phyloP scores from a whole-genome alignment of 2,329 filamentous ascomycete genomes.

The Cercospora citrullina region DNA sequence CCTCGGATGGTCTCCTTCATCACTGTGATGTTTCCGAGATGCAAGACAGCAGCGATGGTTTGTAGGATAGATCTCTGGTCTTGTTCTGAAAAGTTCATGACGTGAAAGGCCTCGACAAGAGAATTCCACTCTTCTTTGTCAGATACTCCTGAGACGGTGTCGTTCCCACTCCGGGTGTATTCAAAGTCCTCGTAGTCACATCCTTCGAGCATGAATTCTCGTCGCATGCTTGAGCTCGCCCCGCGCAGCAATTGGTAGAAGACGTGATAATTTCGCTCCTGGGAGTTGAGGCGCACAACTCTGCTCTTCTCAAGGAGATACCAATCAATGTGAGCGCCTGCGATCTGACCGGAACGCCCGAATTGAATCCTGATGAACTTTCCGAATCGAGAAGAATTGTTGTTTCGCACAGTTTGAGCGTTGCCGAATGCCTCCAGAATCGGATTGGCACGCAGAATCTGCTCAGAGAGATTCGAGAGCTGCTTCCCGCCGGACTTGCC shows the following conservation, averaged over 20 bases:
- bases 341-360: constrained; percentile 81
- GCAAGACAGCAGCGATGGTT: constrained; percentile 86
- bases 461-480: constrained; percentile 86
- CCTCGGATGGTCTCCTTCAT: constrained; percentile 86
- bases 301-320: constrained; percentile 97
- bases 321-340: constrained; percentile 97
- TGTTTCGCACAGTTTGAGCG: constrained; percentile 94
- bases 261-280: constrained; percentile 94
- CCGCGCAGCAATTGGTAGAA: constrained; percentile 95
- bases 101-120: constrained; percentile 84
- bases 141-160: constrained; percentile 85
- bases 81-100: constrained; percentile 88
- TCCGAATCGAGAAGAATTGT: constrained; percentile 97
- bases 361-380: constrained; percentile 99
- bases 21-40: constrained; percentile 88
- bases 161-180: constrained; percentile 89
- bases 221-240: constrained; percentile 70
- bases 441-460: constrained; percentile 93
- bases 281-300: constrained; percentile 81
- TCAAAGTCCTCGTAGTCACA: constrained; percentile 82
- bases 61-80: constrained; percentile 82
- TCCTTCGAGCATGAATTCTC: constrained; percentile 72
- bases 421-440: constrained; percentile 98
- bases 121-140: constrained; percentile 87
- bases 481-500: constrained; percentile 61